Conservation (phyloP, 78 protist species). For the Anaeramoeba flamelloides region DNA sequence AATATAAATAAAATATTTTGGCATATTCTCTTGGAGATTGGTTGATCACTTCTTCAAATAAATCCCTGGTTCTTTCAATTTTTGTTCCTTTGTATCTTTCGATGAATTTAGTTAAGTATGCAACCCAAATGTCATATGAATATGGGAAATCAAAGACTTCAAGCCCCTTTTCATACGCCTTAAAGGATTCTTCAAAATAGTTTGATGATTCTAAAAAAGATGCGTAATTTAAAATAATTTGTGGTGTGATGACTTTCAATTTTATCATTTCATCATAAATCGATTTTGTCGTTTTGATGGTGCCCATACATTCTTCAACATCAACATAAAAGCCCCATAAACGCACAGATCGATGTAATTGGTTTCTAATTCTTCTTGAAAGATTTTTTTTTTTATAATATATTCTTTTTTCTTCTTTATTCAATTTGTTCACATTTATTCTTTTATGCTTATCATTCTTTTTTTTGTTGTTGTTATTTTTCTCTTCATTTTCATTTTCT, state of each 20-base stretch:
- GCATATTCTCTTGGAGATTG: conserved; percentile 44
- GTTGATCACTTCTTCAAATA: conserved; percentile 73
- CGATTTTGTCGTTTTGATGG: conserved; percentile 14
- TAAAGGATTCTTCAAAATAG: conserved; percentile 71
- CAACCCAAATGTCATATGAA: conserved; percentile 62
- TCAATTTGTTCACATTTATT: too few relatives aligned
- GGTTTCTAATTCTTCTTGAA: conserved; percentile 9
- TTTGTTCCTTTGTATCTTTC: conserved; percentile 62
- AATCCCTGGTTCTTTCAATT: conserved; percentile 82
- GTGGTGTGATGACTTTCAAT: conserved; percentile 66
- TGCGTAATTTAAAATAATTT: conserved; percentile 70
- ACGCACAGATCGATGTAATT: conserved; percentile 46
- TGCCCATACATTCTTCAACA: conserved; percentile 64
- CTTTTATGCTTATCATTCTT: too few relatives aligned
- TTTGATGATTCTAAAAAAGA: conserved; percentile 55
- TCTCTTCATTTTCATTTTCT: too few relatives aligned
- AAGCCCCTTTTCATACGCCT: conserved; percentile 61
- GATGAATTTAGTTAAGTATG: conserved; percentile 66
- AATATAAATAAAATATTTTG: conserved; percentile 17
- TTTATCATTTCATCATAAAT: conserved; percentile 58
- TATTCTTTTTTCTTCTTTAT: too few relatives aligned
- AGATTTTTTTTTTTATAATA: too few relatives aligned
- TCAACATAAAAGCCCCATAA: conserved; percentile 85
- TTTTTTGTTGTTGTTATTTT: too few relatives aligned
- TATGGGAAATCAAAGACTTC: conserved; percentile 62